These are phyloP conservation scores for Globisporangium splendens DNA, from an alignment of 352 stramenopile species.

Conservation along the genomic window DNA sequence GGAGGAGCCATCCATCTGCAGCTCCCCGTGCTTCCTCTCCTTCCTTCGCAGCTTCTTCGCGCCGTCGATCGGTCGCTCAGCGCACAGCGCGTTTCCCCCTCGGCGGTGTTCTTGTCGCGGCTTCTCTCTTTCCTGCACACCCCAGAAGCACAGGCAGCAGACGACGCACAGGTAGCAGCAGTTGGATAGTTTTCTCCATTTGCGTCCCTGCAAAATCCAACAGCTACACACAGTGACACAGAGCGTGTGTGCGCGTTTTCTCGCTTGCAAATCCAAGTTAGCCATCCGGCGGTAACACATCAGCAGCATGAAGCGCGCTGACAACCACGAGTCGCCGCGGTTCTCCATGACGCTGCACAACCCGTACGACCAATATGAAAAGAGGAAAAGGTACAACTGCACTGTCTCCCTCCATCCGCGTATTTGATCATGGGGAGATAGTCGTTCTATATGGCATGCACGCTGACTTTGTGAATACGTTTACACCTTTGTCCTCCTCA, in stretches of 20 bases:
- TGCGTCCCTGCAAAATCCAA: too few relatives aligned
- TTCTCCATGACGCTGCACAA: constrained; percentile 16
- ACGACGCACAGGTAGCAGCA: too few relatives aligned
- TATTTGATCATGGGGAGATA: not conserved
- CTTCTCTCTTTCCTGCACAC: too few relatives aligned
- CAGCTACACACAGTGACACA: not conserved
- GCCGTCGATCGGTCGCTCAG: too few relatives aligned
- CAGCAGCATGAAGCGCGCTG: constrained; percentile 3
- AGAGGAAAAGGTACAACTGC: constrained; percentile 4
- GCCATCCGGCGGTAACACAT: not conserved
- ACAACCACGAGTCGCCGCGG: constrained; percentile 9
- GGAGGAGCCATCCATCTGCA: too few relatives aligned
- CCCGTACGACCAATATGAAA: constrained; percentile 12
- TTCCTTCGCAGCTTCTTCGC: too few relatives aligned
- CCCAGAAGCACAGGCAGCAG: too few relatives aligned
- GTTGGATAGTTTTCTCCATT: too few relatives aligned
- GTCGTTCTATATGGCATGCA: too few relatives aligned
- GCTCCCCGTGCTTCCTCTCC: too few relatives aligned
- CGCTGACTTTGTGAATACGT: not conserved
- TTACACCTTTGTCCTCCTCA: not conserved
- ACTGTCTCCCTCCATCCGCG: not conserved
- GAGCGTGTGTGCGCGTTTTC: not conserved
- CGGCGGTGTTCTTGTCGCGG: too few relatives aligned
- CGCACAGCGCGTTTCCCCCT: too few relatives aligned
- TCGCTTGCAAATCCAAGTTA: not conserved